These are phyloP conservation scores for Kurtzmaniella cleridarum DNA, from an alignment of 805 yeast genomes.

Conservation along the genomic window DNA sequence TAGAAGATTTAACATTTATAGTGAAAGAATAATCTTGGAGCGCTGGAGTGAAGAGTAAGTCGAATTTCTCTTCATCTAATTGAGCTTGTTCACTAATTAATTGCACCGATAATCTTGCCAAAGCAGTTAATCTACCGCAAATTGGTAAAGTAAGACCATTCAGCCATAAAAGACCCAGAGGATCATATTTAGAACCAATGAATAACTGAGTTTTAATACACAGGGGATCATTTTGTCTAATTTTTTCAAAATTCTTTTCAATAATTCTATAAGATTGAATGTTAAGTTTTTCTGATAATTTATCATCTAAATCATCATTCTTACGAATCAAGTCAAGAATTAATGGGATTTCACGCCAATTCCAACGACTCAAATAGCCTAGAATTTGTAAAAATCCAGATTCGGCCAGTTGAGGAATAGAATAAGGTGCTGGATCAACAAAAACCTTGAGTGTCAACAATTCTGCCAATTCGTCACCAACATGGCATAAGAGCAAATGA, in stretches of 20 bases:
- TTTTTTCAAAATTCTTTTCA: slow-evolving; percentile 56
- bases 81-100: slow-evolving; percentile 44
- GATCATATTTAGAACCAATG: slow-evolving; percentile 77
- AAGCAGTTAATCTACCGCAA: slow-evolving; percentile 81
- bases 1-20: slow-evolving; percentile 48
- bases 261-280: slow-evolving; percentile 58
- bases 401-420: slow-evolving; percentile 70
- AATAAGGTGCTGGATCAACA: slow-evolving; percentile 82
- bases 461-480: slow-evolving; percentile 77
- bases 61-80: slow-evolving; percentile 32
- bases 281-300: slow-evolving; percentile 56
- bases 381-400: slow-evolving; percentile 77
- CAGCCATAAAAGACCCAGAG: slow-evolving; percentile 84
- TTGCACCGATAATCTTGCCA: slow-evolving; percentile 69
- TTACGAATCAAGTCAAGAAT: slow-evolving; percentile 66
- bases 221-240: slow-evolving; percentile 76
- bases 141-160: slow-evolving; percentile 60
- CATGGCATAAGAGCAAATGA: slow-evolving; percentile 67
- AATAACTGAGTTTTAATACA: slow-evolving; percentile 76
- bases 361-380: slow-evolving; percentile 75
- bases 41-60: slow-evolving; percentile 72
- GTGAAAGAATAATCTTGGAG: slow-evolving; percentile 80
- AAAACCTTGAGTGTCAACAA: slow-evolving; percentile 78
- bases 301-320: slow-evolving; percentile 29
- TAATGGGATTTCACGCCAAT: slow-evolving; percentile 88